Conservation (phyloP, 352 stramenopile species). For the Albugo laibachii region DNA sequence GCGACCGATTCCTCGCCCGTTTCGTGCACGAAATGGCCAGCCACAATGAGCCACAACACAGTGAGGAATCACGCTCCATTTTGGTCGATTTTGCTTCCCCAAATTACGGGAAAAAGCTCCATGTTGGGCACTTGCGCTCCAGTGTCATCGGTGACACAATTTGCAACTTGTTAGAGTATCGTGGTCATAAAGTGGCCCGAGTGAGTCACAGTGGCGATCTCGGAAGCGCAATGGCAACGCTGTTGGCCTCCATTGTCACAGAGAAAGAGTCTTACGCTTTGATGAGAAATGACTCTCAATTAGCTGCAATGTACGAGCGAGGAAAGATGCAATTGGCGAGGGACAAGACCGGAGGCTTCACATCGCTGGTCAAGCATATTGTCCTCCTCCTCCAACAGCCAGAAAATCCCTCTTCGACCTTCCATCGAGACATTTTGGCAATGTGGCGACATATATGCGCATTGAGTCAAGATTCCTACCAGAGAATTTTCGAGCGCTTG, state of each 20-base stretch:
- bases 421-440: conserved; percentile 11
- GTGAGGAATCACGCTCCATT: conserved; percentile 15
- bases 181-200: conserved; percentile 38
- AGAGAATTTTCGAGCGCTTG: conserved; percentile 42
- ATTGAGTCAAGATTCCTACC: conserved; percentile 47
- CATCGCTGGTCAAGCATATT: conserved; percentile 34
- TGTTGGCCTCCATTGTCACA: conserved; percentile 50
- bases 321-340: conserved; percentile 27
- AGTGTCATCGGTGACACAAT: conserved; percentile 65
- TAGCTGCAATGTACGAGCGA: conserved; percentile 46
- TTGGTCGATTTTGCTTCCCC: conserved; percentile 68
- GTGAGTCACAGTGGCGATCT: conserved; percentile 67
- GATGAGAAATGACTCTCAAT: conserved; percentile 29
- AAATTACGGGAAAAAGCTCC: conserved; percentile 74
- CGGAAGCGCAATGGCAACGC: conserved; percentile 50
- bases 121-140: conserved; percentile 64
- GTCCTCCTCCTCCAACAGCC: conserved; percentile 42
- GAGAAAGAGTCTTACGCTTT: conserved; percentile 16
- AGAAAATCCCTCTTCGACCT: conserved; percentile 10
- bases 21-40: conserved; percentile 42
- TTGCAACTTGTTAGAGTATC: conserved; percentile 65
- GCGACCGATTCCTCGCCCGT: conserved; percentile 43
- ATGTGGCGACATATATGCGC: conserved; percentile 46
- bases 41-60: conserved; percentile 7
- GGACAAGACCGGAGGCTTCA: conserved; percentile 20